A percentile compares a stretch with the other conserved stretches of the same genome.
phyloP scores from a whole-genome alignment of 1,284 basidiomycete genomes.

The Mycena citricolor region DNA sequence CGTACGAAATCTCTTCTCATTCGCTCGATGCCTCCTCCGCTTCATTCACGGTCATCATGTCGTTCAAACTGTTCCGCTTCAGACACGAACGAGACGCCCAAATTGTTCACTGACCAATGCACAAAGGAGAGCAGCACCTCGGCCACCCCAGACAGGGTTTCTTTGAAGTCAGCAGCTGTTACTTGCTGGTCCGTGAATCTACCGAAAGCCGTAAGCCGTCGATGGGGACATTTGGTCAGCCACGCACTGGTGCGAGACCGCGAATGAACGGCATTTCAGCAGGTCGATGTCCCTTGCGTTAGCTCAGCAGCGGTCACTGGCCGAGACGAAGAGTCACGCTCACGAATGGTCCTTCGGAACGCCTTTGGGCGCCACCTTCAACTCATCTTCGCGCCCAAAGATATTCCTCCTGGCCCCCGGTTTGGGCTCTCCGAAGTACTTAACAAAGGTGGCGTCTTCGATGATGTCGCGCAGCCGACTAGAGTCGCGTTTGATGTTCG shows the following conservation, averaged over 20 bases:
- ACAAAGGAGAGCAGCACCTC: slow-evolving; percentile 73
- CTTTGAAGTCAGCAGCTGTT: slow-evolving; percentile 62
- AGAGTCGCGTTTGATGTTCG: slow-evolving; percentile 65
- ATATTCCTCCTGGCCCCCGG: slow-evolving; percentile 70
- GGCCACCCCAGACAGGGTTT: slow-evolving; percentile 56
- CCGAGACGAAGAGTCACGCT: slow-evolving; percentile 37
- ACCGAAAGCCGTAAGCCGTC: background rate
- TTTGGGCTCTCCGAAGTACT: slow-evolving; percentile 69
- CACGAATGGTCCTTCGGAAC: slow-evolving; percentile 71
- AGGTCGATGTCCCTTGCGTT: slow-evolving; percentile 76
- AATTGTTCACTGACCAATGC: slow-evolving; percentile 62
- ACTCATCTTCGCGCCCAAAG: slow-evolving; percentile 78
- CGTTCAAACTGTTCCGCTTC: slow-evolving; percentile 25
- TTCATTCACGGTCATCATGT: slow-evolving; percentile 35
- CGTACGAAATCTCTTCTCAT: too few relatives aligned
- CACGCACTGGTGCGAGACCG: slow-evolving; percentile 65
- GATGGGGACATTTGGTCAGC: background rate
- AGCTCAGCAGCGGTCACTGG: background rate
- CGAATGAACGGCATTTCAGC: slow-evolving; percentile 79
- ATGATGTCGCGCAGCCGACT: slow-evolving; percentile 66
- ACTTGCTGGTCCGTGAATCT: slow-evolving; percentile 83
- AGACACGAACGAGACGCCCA: slow-evolving; percentile 32
- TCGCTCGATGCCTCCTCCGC: too few relatives aligned
- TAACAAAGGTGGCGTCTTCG: slow-evolving; percentile 63
- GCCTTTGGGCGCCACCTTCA: slow-evolving; percentile 88